phyloP scores from a whole-genome alignment of 2,329 filamentous ascomycete genomes.

The Beauveria sp. region DNA sequence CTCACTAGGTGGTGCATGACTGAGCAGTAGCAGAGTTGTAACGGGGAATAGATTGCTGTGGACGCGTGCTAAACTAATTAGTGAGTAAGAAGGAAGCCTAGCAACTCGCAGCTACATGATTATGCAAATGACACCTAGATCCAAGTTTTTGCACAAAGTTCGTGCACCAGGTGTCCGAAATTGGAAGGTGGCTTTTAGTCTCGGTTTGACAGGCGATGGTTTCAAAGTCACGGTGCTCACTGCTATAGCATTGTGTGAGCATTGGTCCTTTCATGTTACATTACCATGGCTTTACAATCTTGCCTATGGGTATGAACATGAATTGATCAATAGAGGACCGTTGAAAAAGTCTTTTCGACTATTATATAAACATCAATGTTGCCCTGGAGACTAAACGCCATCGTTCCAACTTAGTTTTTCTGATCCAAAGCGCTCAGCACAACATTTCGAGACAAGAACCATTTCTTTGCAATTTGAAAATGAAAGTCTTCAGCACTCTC shows the following conservation, averaged over 20 bases:
- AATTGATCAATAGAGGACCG: too few species aligned
- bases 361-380: background rate
- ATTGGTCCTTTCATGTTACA: constrained; percentile 2
- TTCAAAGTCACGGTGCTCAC: background rate
- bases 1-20: background rate
- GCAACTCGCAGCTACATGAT: background rate
- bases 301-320: background rate
- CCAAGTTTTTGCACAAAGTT: background rate
- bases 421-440: background rate
- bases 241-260: background rate
- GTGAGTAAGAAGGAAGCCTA: background rate
- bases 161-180: background rate
- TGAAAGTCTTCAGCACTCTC: constrained; percentile 3
- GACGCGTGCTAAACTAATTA: background rate
- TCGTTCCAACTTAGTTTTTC: background rate
- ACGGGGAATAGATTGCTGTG: background rate
- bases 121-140: background rate
- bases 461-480: background rate
- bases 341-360: background rate
- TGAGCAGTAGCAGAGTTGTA: background rate
- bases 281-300: background rate
- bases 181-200: constrained; percentile 5
- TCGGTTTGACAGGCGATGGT: background rate
- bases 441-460: background rate
- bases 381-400: too few species aligned